Base-by-base conservation (phyloP, 805 yeast species). In the Suhomyces tanzawaensis region DNA sequence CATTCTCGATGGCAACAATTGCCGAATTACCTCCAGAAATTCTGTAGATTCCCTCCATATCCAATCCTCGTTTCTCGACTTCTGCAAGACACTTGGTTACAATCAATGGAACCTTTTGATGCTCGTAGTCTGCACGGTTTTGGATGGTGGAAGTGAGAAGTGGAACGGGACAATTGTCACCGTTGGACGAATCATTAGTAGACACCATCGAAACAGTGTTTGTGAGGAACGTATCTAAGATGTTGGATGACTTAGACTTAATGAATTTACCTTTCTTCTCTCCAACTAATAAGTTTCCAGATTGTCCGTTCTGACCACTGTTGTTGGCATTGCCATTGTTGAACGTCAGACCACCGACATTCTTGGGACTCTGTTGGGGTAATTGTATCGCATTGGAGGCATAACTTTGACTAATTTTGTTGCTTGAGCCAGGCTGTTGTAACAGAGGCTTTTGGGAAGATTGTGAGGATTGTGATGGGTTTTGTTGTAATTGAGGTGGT, bases 31-130 rank as follows among this genome's bases (percentile, higher is more conserved):
- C 85, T 1, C 96, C 99, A 32, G 95, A 83, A 48, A 90, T 82
- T 48, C 99, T 72, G 64, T 93, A 93, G 24, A 93, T 74, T 7
- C 99, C 99, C 60, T 90, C 98, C 44, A 72, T 65, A 27, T 74
- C 79, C 48, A 90, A 60, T 4, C 95, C 96, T 41, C 87, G 69
- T 5, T 56, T 55, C 62, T 91, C 96, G 37, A 93, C 88, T 49
- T 83, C 93, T 17, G 70, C 66, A 4, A 89, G 62, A 62, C 96
- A 87, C 40, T 77, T 70, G 9, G 81, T 67, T 8, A 93, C 74
- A 19, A 93, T 75, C 47, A 77, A 61, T 9, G 99, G 99, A 8
- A 87, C 72, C 8, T 57, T 47, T 21, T 75, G 67, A 12, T 74
- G 71, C 54, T 91, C 99, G 47, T 62, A 70, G 12, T 65, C 63